Base-by-base conservation (phyloP, 73 alveolate genomes). In the Paramecium tetraurelia region DNA sequence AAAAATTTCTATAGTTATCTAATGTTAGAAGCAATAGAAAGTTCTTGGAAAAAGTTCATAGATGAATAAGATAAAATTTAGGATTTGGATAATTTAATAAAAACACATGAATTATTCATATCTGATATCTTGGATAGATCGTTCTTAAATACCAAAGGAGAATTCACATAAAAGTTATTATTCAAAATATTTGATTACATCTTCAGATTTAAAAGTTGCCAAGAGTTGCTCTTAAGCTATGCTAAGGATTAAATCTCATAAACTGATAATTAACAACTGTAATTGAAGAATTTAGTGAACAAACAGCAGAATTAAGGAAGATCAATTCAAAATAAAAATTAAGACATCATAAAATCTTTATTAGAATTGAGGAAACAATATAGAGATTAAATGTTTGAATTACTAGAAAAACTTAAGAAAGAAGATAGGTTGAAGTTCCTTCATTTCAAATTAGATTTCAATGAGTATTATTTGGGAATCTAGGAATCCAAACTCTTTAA, bases 21-120 rank as follows among this genome's bases (percentile, higher is more conserved):
- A 48, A 98, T 96, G 96, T 98, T 98, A 21, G 99, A 98, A 89
- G 99, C 96, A 1, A 94, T 98, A 36, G 99, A 98, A 95, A 86
- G 98, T 8, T 93, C 95, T 50, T 97, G 99, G 98, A 98, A 97
- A 85, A 94, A 94, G 46, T 95, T 98, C 85, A 58, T 93, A 59
- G 98, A 96, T 85, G 98, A 96, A 24, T 71, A 96, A 41, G 95
- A 96, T 38, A 94, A 92, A 58, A 97, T 98, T 2, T 86, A 96
- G 86, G 99, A 97, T 90, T 93, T 98, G 38, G 99, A 97, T 86
- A 95, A 97, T 80, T 87, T 98, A 69, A 97, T 98, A 24, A 85
- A 58, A 16, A 76, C 92, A 43, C 99, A 98, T 85, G 95, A 84
- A 93, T 71, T 92, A 35, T 98, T 98, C 92, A 95, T 97, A 2